Conservation (phyloP, 495 filamentous ascomycete species). For the Xylaria sp. region DNA sequence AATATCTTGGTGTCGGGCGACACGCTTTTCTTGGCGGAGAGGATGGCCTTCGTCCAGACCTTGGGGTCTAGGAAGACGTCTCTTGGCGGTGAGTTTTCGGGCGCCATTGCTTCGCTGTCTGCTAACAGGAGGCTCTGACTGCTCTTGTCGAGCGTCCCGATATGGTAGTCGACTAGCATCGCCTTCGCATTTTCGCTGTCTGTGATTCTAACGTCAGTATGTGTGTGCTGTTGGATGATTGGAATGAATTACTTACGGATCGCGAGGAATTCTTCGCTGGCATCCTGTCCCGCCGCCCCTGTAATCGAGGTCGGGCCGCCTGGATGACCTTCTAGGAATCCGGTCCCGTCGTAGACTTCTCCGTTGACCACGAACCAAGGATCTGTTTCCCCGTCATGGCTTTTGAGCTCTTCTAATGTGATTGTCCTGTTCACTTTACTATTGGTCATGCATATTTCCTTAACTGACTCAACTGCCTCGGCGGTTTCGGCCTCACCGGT, state of each 20-base stretch:
- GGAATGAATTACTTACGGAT: constrained; percentile 72
- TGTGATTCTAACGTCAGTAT: constrained; percentile 40
- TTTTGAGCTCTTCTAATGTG: constrained; percentile 73
- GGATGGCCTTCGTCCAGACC: constrained; percentile 71
- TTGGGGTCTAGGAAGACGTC: constrained; percentile 73
- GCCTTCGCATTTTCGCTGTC: constrained; percentile 90
- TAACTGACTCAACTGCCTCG: constrained; percentile 49
- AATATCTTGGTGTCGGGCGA: constrained; percentile 88
- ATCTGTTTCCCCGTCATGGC: constrained; percentile 67
- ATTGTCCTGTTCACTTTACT: constrained; percentile 68
- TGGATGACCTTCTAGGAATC: constrained; percentile 84
- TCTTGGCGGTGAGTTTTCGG: constrained; percentile 46
- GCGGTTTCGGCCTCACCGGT: constrained; percentile 60
- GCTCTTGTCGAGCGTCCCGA: constrained; percentile 74
- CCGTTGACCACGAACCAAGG: constrained; percentile 95
- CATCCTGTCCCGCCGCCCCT: constrained; percentile 82
- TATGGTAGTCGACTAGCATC: constrained; percentile 91
- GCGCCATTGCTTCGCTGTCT: constrained; percentile 29
- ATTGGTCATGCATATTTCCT: constrained; percentile 83
- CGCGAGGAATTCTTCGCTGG: constrained; percentile 91
- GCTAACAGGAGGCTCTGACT: constrained; percentile 58
- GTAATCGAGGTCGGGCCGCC: constrained; percentile 90
- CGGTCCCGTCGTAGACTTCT: constrained; percentile 89
- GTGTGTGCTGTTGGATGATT: not conserved
- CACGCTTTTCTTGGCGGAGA: constrained; percentile 68